A percentile compares a stretch with the other conserved stretches of the same genome.
Evolutionary conservation across 2,329 filamentous ascomycete species (phyloP).

Genomic region (Aureobasidium sp.): DNA sequence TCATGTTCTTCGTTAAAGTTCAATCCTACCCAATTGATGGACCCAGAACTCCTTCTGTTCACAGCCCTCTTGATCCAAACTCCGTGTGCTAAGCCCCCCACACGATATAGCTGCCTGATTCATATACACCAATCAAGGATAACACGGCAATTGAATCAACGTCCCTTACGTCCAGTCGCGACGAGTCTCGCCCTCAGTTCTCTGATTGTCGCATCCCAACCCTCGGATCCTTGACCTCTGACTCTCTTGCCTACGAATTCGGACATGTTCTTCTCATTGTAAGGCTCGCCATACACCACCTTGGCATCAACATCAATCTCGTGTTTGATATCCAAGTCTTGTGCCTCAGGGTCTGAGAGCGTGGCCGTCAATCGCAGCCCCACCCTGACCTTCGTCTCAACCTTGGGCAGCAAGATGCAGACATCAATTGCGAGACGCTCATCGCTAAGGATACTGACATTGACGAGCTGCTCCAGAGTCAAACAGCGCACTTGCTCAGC

Average conservation of each 20-base stretch:
- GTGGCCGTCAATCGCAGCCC: slow-evolving; percentile 46
- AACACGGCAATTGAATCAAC: not conserved
- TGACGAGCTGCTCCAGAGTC: slow-evolving; percentile 56
- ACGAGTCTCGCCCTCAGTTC: slow-evolving; percentile 38
- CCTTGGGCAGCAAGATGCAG: slow-evolving; percentile 53
- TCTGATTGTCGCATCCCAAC: slow-evolving; percentile 37
- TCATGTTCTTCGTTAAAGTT: not conserved
- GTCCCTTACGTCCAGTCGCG: slow-evolving; percentile 37
- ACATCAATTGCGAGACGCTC: slow-evolving; percentile 54
- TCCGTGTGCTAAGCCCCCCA: not conserved
- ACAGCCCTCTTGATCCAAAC: not conserved
- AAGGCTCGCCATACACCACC: slow-evolving; percentile 69
- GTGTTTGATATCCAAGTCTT: slow-evolving; percentile 48
- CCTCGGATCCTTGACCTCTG: slow-evolving; percentile 22
- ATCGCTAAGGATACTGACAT: slow-evolving; percentile 56
- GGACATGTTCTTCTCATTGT: slow-evolving; percentile 66
- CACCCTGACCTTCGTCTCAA: slow-evolving; percentile 63
- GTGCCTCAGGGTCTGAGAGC: slow-evolving; percentile 39
- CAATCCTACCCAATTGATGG: not conserved
- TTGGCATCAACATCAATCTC: slow-evolving; percentile 37
- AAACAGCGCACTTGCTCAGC: slow-evolving; percentile 54
- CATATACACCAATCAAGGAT: not conserved
- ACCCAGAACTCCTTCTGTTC: not conserved
- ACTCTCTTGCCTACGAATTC: slow-evolving; percentile 58
- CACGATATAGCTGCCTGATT: not conserved